Base-by-base conservation (phyloP, 148 eudicot genomes). In the Diospyros kaki region DNA sequence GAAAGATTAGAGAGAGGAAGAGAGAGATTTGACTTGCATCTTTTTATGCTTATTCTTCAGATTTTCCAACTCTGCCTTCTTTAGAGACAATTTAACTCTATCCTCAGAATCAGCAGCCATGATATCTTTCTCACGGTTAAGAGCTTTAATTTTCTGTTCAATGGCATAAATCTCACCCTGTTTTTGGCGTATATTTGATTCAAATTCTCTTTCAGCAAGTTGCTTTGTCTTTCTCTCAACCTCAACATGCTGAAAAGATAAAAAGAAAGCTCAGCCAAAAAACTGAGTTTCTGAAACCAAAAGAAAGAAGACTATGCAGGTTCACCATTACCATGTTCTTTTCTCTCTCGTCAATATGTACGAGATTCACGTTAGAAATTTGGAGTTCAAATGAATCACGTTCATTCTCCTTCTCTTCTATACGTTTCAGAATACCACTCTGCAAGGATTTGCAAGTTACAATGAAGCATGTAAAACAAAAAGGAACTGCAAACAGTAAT, bases 101-200 rank as follows among this genome's bases (percentile, higher is more conserved):
- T 90, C 88, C 76, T 83, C 92, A 66, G 94, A 81, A 83, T 92
- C 96, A 79, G 80, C 84, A 78, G 76, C 80, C 81, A 95, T 69
- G 56, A 60, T 64, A 41, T 88, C 87, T 78, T 75, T 88, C 69
- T 92, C 94, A 28, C 86, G 87, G 52, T 51, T 76, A 78, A 92
- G 87, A 69, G 73, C 68, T 81, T 87, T 84, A 70, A 92, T 84
- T 74, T 84, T 81, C 73, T 83, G 89, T 38, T 79, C 85, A 60
- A 88, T 50, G 6, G 14, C 77, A 45, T 63, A 75, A 18, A 69
- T 68, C 69, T 87, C 94, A 75, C 64, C 81, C 81, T 82, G 83
- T 81, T 82, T 88, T 74, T 81, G 64, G 17, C 46, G 58, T 70
- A 86, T 77, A 77, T 46, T 73, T 64, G 73, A 60, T 7, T 82